Conservation (phyloP, 768 basidiomycete species). For the Leucocoprinus sp. region DNA sequence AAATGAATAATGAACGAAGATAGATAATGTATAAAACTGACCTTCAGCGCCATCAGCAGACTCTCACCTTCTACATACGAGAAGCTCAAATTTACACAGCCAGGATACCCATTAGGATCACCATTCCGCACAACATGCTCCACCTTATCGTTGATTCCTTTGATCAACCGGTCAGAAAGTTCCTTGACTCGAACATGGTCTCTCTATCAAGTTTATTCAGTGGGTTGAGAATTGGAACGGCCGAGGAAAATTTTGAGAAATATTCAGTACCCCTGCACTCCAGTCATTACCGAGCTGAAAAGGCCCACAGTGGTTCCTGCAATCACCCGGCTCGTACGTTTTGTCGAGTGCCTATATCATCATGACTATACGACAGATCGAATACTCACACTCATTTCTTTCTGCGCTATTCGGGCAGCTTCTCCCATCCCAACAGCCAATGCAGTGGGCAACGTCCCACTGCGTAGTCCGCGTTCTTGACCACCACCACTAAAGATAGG, state of each 20-base stretch:
- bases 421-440: slow-evolving; percentile 91
- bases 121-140: slow-evolving; percentile 94
- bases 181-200: slow-evolving; percentile 69
- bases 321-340: slow-evolving; percentile 39
- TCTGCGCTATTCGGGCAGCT: slow-evolving; percentile 84
- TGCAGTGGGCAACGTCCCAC: slow-evolving; percentile 87
- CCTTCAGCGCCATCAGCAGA: slow-evolving; percentile 96
- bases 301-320: slow-evolving; percentile 13
- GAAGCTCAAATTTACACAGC: slow-evolving; percentile 93
- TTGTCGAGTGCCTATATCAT: slow-evolving; percentile 40
- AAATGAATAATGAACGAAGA: neutral
- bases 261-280: slow-evolving; percentile 93
- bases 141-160: slow-evolving; percentile 74
- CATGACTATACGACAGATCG: slow-evolving; percentile 17
- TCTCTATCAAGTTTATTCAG: slow-evolving; percentile 39
- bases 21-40: slow-evolving; percentile 3
- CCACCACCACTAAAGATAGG: slow-evolving; percentile 95
- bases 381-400: slow-evolving; percentile 84
- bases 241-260: neutral
- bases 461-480: slow-evolving; percentile 91
- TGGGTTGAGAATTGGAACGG: neutral
- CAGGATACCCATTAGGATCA: slow-evolving; percentile 84
- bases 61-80: slow-evolving; percentile 97
- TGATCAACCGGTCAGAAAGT: slow-evolving; percentile 74
- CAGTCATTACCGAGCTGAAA: slow-evolving; percentile 50